phyloP scores from a whole-genome alignment of 2,329 filamentous ascomycete genomes.

The Fonsecaea multimorphosa region DNA sequence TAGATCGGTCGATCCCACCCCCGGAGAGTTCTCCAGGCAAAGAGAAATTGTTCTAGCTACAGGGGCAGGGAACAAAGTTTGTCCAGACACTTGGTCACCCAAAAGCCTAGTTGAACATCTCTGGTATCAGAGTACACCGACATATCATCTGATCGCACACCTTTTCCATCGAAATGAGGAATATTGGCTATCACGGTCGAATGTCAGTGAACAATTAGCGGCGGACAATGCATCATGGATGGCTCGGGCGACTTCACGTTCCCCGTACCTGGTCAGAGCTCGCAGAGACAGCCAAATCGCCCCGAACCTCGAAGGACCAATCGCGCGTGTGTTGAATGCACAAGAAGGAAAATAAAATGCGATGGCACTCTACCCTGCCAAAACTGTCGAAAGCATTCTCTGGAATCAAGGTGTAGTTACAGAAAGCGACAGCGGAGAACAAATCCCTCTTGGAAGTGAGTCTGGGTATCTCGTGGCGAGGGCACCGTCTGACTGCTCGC shows the following conservation, averaged over 20 bases:
- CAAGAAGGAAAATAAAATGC: conserved; percentile 18
- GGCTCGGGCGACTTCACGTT: neutral
- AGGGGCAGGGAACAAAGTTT: neutral
- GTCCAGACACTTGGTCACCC: neutral
- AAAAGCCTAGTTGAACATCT: neutral
- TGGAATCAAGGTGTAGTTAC: conserved; percentile 15
- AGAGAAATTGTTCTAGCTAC: neutral
- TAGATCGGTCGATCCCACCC: neutral
- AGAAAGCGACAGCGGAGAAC: conserved; percentile 12
- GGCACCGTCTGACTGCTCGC: neutral
- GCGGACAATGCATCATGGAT: neutral
- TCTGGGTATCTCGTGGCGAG: neutral
- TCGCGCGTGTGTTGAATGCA: conserved; percentile 22
- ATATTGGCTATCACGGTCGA: neutral
- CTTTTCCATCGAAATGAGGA: neutral
- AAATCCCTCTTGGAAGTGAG: conserved; percentile 20
- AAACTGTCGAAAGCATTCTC: conserved; percentile 12
- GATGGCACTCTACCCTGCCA: conserved; percentile 18
- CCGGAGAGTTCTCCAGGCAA: neutral
- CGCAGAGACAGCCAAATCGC: neutral
- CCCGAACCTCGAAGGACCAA: conserved; percentile 13
- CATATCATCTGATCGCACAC: neutral
- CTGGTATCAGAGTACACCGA: neutral
- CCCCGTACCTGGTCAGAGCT: neutral
- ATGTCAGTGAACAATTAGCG: neutral